Base-by-base conservation (phyloP, 495 filamentous ascomycete species). In the Penicillium coffeae region DNA sequence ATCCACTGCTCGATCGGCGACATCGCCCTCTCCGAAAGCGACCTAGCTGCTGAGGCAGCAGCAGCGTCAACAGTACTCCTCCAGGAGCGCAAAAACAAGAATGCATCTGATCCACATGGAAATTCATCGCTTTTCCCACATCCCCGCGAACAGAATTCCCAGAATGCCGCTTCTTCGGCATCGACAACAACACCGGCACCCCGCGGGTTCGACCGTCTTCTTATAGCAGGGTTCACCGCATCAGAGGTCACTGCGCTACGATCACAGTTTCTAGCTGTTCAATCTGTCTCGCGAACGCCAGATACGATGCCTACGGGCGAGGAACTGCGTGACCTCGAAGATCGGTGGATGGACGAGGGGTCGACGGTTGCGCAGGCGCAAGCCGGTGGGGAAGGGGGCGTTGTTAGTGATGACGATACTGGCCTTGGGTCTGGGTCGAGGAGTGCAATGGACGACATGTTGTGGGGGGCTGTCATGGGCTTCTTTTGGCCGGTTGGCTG, bases 401-500 rank as follows among this genome's bases (percentile, higher is more conserved):
- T 64, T 3, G 62, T 52, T 14, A 72, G 63, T n/a, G 79, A 74
- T 45, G 83, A 85, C 36, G 76, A 72, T 45, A 72, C 65, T 5
- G 76, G 69, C 25, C 64, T 75, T 37, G 68, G 76, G 38, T 38
- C 69, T 42, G 62, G 74, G 27, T 66, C 73, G 25, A 57, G 67
- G 4, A 74, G 71, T 1, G 77, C 72, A 3, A 76, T 93, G 34
- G 91, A 95, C 65, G 87, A 94, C 65, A 82, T 95, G 78, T 76
- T 96, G 55, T 87, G 81, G 71, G 93, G 91, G 1, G 89, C 87
- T 58, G 68, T 93, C 20, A 88, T 90, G 59, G 93, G 93, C 16
- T 96, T 96, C 70, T 85, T 98, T 62, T 98, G 90, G 84, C 91
- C 93, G 21, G 63, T 97, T 36, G 90, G 86, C 0, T 89, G 88